Base-by-base conservation (phyloP, 129 eudicot species). In the Kitagawia praeruptora region DNA sequence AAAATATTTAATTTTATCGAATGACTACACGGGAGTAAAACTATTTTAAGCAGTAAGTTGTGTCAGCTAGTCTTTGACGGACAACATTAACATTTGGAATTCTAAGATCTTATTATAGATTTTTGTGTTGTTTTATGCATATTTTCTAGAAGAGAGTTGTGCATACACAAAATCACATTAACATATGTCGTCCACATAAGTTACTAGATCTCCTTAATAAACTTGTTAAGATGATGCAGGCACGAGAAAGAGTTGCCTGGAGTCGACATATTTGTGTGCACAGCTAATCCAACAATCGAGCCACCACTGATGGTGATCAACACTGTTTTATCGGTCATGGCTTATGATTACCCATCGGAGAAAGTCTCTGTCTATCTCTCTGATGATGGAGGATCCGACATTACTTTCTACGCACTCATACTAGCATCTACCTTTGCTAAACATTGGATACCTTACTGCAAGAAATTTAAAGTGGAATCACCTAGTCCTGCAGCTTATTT, bases 241-340 rank as follows among this genome's bases (percentile, higher is more conserved):
- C 85, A 82, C 64, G 93, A 82, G 77, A 79, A 84, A 12, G 84
- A 86, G 39, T 80, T 90, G 80, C 96, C 93, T 0, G 64, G 82
- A 25, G 91, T 92, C 27, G 97, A 92, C 78, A 71, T 92, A 47
- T 92, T 90, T 39, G 97, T 92, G 7, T 92, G 97, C 89, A 92
- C 97, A 8, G 96, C 97, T 13, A 93, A 92, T 79, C 96, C 91
- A 0, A 67, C 75, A 75, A 85, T 92, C 4, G 97, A 92, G 90
- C 97, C 97, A 72, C 97, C 97, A 31, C 75, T 87, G 46, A 70
- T 92, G 93, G 97, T 90, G 84, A 80, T 92, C 58, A 92, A 83
- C 83, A 92, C 96, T n/a, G 97, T 92, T 72, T 84, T 92, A 76
- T 92, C 97, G 8, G 91, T 92, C 31, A 87, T 92, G 97, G 92